Evolutionary conservation across 2,329 filamentous ascomycete species (phyloP).

Genomic region (Aspergillus sp.): DNA sequence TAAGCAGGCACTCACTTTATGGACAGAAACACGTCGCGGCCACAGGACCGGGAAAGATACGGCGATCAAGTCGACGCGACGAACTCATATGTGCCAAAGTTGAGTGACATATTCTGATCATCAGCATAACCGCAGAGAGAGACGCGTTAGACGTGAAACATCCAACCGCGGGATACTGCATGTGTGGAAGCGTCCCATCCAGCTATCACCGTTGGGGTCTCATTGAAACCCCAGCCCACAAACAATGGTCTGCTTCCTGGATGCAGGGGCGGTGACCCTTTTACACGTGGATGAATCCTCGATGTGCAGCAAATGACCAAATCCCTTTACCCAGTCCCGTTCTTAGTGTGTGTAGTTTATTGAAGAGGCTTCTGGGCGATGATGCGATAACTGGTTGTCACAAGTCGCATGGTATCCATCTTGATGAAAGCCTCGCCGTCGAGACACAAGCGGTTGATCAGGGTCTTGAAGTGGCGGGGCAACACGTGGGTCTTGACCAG

Average conservation of each 20-base stretch:
- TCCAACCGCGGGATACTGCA: too few species aligned
- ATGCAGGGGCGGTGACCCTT: background rate
- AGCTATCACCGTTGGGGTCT: background rate
- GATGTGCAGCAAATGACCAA: background rate
- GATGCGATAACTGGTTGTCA: slow-evolving; percentile 56
- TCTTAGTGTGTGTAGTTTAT: slow-evolving; percentile 7
- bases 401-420: slow-evolving; percentile 57
- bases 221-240: background rate
- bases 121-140: background rate
- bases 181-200: background rate
- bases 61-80: background rate
- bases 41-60: background rate
- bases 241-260: background rate
- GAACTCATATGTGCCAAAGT: background rate
- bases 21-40: background rate
- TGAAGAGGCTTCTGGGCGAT: slow-evolving; percentile 51
- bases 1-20: background rate
- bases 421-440: slow-evolving; percentile 58
- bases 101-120: background rate
- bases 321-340: slow-evolving; percentile 3
- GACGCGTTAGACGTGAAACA: background rate
- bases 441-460: slow-evolving; percentile 56
- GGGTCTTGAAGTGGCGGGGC: slow-evolving; percentile 55
- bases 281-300: background rate
- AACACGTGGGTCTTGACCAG: slow-evolving; percentile 51